Conservation (phyloP, 2,329 filamentous ascomycete genomes). For the Xylariaceae sp. region DNA sequence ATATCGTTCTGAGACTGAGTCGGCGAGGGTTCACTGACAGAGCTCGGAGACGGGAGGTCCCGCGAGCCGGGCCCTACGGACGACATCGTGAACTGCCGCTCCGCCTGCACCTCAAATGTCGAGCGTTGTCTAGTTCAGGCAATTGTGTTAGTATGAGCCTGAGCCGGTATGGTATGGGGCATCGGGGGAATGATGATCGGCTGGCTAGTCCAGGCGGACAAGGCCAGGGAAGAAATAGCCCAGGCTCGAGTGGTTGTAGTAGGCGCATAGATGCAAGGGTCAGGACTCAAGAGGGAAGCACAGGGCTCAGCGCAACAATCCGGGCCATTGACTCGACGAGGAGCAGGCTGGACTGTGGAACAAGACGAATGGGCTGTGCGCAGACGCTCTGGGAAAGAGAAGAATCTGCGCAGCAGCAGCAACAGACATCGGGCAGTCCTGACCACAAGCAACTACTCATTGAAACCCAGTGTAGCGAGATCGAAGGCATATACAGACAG, state of each 20-base stretch:
- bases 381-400: not conserved
- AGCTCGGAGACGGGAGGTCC: constrained; percentile 13
- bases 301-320: constrained; percentile 1
- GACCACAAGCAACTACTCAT: not conserved
- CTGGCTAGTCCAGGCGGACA: not conserved
- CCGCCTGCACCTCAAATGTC: constrained; percentile 19
- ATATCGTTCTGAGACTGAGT: not conserved
- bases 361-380: constrained; percentile 3
- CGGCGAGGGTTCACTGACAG: constrained; percentile 8
- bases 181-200: not conserved
- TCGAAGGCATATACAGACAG: not conserved
- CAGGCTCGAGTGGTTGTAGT: constrained; percentile 2
- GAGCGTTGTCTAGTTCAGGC: constrained; percentile 28
- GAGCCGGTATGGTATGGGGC: too few relatives aligned
- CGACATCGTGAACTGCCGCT: constrained; percentile 33
- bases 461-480: not conserved
- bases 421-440: not conserved
- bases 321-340: constrained; percentile 3
- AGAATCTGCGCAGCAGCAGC: not conserved
- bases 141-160: constrained; percentile 33
- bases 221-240: not conserved
- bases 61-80: constrained; percentile 10
- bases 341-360: not conserved
- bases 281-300: not conserved
- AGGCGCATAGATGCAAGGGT: not conserved